phyloP scores from a whole-genome alignment of 257 asterid species.

The Misopates orontium region DNA sequence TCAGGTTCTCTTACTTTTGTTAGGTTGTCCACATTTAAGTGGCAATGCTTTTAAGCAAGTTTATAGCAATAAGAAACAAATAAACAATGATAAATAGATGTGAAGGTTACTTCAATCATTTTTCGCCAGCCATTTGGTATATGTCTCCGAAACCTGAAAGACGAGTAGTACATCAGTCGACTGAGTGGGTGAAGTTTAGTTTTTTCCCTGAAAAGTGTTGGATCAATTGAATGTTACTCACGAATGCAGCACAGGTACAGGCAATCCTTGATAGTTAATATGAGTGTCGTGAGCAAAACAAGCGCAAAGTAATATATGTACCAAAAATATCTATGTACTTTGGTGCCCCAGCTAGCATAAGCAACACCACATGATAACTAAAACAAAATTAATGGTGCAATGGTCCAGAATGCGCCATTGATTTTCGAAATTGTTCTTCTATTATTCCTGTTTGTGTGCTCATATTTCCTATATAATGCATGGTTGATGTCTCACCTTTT shows the following conservation, averaged over 20 bases:
- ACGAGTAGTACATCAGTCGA: too few species aligned
- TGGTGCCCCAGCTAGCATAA: neutral
- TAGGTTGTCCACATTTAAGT: neutral
- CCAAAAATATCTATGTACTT: neutral
- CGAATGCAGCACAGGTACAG: too few species aligned
- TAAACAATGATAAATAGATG: neutral
- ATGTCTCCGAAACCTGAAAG: too few species aligned
- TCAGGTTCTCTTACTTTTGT: too few species aligned
- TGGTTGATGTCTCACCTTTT: neutral
- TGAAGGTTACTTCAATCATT: neutral
- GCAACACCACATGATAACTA: neutral
- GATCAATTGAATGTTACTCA: too few species aligned
- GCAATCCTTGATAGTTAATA: neutral
- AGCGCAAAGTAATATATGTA: neutral
- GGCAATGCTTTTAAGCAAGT: neutral
- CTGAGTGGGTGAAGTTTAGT: too few species aligned
- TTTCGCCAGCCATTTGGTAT: neutral
- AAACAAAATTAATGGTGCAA: neutral
- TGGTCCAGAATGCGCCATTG: neutral
- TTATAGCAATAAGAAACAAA: neutral
- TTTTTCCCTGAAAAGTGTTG: neutral
- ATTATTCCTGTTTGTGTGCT: neutral
- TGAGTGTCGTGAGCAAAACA: conserved; percentile 4
- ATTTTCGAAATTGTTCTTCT: neutral
- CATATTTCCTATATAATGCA: neutral